These are phyloP conservation scores for Mortierella sp. DNA, from an alignment of 371 early-diverging fungal species.

Conservation along the genomic window DNA sequence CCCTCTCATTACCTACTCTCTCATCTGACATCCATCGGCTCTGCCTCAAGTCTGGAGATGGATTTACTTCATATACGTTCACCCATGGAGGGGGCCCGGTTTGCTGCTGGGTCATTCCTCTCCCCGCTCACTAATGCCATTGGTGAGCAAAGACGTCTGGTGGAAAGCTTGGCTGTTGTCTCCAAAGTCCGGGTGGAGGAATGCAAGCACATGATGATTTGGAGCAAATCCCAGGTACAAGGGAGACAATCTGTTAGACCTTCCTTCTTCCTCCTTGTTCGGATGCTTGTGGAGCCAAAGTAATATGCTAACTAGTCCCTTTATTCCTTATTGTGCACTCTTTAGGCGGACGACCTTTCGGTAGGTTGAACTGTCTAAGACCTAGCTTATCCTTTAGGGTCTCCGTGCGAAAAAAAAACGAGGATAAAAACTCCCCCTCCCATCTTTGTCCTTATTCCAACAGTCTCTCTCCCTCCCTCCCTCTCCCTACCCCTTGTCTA, in stretches of 20 bases:
- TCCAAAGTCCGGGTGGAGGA: conserved; percentile 27
- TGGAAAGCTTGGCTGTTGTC: conserved; percentile 13
- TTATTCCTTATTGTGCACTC: not conserved
- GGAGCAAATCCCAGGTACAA: conserved; percentile 33
- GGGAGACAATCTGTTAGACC: not conserved
- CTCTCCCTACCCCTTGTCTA: not conserved
- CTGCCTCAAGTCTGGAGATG: conserved; percentile 12
- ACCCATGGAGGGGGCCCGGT: conserved; percentile 24
- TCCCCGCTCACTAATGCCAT: conserved; percentile 27
- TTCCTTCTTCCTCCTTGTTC: not conserved
- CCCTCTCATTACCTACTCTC: not conserved
- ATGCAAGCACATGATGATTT: conserved; percentile 33
- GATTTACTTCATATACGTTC: conserved; percentile 35
- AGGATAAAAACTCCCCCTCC: not conserved
- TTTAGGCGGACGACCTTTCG: conserved; percentile 40
- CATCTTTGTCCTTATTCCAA: not conserved
- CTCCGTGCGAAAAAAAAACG: not conserved
- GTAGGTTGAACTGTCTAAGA: conserved; percentile 9
- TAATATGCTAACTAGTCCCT: not conserved
- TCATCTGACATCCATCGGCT: not conserved
- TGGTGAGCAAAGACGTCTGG: conserved; percentile 19
- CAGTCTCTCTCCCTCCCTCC: not conserved
- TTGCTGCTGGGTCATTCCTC: conserved; percentile 27
- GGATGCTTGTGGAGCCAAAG: not conserved
- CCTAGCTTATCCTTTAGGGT: not conserved